Evolutionary conservation across 2,329 filamentous ascomycete species (phyloP), one percentile per base, ranked within the genome.

Genomic region (Colletotrichum euphorbiae): DNA sequence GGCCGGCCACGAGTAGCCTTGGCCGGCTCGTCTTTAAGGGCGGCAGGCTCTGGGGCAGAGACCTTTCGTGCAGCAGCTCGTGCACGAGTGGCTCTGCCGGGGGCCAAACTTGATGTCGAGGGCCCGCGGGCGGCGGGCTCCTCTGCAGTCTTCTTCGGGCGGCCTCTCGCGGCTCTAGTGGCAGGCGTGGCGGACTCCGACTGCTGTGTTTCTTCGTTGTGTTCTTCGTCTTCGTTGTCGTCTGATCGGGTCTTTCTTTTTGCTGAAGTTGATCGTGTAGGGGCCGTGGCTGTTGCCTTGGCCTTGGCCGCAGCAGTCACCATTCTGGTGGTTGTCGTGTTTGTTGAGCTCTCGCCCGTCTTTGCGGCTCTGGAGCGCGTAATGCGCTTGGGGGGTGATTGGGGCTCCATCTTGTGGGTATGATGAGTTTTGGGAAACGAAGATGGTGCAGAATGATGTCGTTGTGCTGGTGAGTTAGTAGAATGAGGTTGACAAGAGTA

Each of bases 351-450:
- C 65, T 82, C 79, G 60, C 72, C 74, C 38, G 76, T 75, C 74
- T 80, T 83, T 48, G 81, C 81, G 36, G 82, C 81, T 66, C 82
- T 77, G 51, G 82, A 78, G 58, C 87, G 84, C 70, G 87, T 89
- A 74, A 89, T 83, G 71, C 87, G 84, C 78, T 88, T 88, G 40
- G 87, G 87, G 58, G 87, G 86, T 67, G 85, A 88, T 71, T 80
- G 76, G 59, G 78, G 78, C 71, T 86, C 84, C 86, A 89, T 88
- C 33, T 51, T 62, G 67, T 38, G 40, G 28, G 17, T 21, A 15
- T 40, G 40, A 17, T 9, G 31, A 11, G 9, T 9, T 9, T n/a
- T 13, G n/a, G 19, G 12, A 50, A 59, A 43, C 46, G 60, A 67
- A 57, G 48, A 69, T 62, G 61, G 46, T 38, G 19, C 19, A 67